Conservation (phyloP, 2,329 filamentous ascomycete species). For the Teratosphaeriaceae sp. region DNA sequence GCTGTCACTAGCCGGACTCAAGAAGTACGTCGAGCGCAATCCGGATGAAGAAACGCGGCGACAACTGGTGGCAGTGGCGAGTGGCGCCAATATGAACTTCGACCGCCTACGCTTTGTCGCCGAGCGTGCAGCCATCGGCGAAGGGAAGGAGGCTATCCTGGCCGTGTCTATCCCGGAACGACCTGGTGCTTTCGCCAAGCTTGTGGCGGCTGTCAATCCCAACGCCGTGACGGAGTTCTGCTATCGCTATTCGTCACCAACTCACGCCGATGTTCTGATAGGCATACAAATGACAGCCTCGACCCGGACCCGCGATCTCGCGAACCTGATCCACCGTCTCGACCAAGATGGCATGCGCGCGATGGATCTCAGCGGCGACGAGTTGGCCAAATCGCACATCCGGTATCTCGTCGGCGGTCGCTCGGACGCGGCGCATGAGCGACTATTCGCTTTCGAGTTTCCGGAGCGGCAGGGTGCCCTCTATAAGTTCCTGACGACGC, state of each 20-base stretch:
- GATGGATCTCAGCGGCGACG: conserved; percentile 76
- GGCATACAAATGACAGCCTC: conserved; percentile 74
- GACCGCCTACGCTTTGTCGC: conserved; percentile 94
- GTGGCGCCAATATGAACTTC: conserved; percentile 99
- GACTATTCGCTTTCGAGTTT: conserved; percentile 94
- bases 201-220: conserved; percentile 77
- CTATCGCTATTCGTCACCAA: conserved; percentile 72
- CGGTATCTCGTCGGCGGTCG: conserved; percentile 88
- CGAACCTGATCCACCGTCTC: conserved; percentile 64
- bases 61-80: conserved; percentile 78
- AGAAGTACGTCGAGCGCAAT: conserved; percentile 84
- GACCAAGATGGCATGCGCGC: conserved; percentile 63
- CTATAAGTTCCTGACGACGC: conserved; percentile 78
- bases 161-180: conserved; percentile 80
- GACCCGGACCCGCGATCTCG: conserved; percentile 65
- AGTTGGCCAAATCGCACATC: conserved; percentile 87
- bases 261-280: conserved; percentile 76
- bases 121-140: conserved; percentile 85
- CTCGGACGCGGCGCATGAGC: conserved; percentile 68
- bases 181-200: conserved; percentile 82
- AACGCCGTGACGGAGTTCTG: conserved; percentile 93
- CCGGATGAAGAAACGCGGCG: conserved; percentile 68
- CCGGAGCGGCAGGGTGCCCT: conserved; percentile 90
- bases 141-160: conserved; percentile 88
- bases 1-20: conserved; percentile 83